A percentile compares a stretch with the other conserved stretches of the same genome.
phyloP scores from a whole-genome alignment of 768 basidiomycete species.

The Suillus luteus region DNA sequence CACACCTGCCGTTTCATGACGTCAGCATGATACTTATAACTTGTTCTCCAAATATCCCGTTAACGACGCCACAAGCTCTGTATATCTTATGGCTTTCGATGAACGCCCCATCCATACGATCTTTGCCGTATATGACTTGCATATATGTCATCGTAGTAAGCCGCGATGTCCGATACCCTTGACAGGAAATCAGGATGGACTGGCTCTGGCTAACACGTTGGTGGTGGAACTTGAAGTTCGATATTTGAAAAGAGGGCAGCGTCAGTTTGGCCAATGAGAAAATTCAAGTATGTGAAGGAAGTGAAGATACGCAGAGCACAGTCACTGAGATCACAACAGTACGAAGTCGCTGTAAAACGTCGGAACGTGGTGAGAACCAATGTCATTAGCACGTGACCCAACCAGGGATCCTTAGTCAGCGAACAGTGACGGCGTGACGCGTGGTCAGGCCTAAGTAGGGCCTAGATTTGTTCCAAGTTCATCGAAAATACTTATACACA shows the following conservation, averaged over 20 bases:
- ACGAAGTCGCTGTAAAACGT: no score
- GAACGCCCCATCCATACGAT: conserved; percentile 97
- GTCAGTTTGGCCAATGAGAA: neutral
- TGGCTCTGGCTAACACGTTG: neutral
- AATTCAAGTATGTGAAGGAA: neutral
- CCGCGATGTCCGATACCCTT: conserved; percentile 95
- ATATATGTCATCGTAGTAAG: conserved; percentile 90
- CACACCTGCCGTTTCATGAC: conserved; percentile 76
- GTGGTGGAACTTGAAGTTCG: neutral
- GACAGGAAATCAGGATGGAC: conserved; percentile 67
- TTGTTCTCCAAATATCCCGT: conserved; percentile 54
- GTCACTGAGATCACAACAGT: neutral
- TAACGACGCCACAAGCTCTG: conserved; percentile 66
- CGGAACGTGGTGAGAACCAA: no score
- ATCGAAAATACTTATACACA: no score
- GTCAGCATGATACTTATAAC: conserved; percentile 82
- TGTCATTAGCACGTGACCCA: no score
- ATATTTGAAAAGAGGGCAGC: neutral
- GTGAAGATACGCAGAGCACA: neutral
- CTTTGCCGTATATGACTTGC: conserved; percentile 96
- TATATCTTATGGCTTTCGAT: conserved; percentile 86
- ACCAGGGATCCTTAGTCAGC: no score
- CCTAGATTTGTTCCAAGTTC: no score
- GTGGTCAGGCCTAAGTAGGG: no score
- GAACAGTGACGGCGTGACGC: no score